Conservation (phyloP, 768 basidiomycete genomes). For the Gymnopilus dilepis region DNA sequence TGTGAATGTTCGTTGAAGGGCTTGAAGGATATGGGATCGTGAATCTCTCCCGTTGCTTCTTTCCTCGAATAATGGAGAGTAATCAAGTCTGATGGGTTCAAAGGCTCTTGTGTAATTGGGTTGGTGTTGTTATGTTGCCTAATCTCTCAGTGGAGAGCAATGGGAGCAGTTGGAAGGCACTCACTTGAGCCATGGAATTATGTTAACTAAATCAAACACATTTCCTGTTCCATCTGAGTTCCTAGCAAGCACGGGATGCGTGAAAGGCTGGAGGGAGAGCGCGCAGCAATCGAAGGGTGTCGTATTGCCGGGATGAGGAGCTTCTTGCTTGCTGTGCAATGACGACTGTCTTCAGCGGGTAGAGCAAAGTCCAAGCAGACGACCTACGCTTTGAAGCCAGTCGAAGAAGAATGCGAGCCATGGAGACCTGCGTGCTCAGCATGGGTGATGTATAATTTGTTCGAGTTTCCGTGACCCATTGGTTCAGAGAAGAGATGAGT, state of each 20-base stretch:
- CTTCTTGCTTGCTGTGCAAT: conserved; percentile 69
- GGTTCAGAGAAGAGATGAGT: conserved; percentile 18
- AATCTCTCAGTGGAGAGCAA: conserved; percentile 13
- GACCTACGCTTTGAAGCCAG: conserved; percentile 71
- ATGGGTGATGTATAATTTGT: conserved; percentile 90
- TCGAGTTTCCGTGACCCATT: conserved; percentile 88
- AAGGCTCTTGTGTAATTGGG: conserved; percentile 74
- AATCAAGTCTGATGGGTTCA: conserved; percentile 76
- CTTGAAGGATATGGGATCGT: conserved; percentile 98
- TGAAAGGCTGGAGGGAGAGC: conserved; percentile 88
- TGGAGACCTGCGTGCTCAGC: conserved; percentile 83
- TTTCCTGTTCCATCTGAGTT: conserved; percentile 79
- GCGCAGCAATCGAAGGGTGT: conserved; percentile 94
- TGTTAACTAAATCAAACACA: conserved; percentile 91
- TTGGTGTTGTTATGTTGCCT: conserved; percentile 85
- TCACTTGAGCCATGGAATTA: conserved; percentile 93
- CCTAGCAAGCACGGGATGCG: conserved; percentile 85
- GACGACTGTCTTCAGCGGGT: conserved; percentile 16
- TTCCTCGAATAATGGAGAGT: conserved; percentile 85
- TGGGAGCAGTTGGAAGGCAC: conserved; percentile 29
- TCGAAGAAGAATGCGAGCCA: conserved; percentile 82
- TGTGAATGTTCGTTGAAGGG: conserved; percentile 96
- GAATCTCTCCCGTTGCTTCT: conserved; percentile 79
- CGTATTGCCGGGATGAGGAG: conserved; percentile 62
- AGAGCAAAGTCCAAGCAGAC: conserved; percentile 8